phyloP scores from a whole-genome alignment of 179 eudicot genomes.

The Silene coronaria region DNA sequence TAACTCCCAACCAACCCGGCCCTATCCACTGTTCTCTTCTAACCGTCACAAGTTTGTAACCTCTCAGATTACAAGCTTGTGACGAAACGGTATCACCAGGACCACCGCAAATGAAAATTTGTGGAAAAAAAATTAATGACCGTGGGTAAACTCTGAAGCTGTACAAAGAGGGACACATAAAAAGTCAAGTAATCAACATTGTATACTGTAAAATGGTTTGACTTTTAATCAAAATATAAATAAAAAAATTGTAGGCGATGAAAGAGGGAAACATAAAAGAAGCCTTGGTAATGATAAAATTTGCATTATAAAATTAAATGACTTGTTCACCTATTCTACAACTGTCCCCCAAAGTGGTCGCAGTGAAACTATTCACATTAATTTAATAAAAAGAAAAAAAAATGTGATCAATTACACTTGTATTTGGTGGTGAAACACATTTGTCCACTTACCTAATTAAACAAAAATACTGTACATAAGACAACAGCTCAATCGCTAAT shows the following conservation, averaged over 20 bases:
- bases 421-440: not conserved
- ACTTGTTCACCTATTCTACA: conserved; percentile 12
- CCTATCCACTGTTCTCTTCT: no score
- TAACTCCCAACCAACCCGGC: no score
- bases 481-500: not conserved
- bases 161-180: not conserved
- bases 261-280: not conserved
- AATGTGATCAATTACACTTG: not conserved
- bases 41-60: no score
- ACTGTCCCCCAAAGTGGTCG: conserved; percentile 14
- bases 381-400: not conserved
- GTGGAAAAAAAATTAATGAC: no score
- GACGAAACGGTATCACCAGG: no score
- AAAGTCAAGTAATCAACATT: not conserved
- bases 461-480: not conserved
- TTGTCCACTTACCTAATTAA: conserved; percentile 7
- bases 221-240: not conserved
- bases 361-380: not conserved
- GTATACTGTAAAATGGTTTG: not conserved
- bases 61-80: no score
- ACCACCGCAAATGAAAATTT: no score
- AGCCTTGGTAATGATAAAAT: not conserved
- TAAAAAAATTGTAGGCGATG: not conserved
- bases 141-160: no score
- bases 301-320: not conserved